Evolutionary conservation across 345 rosid species (phyloP).

Genomic region (Lepidium sativum): DNA sequence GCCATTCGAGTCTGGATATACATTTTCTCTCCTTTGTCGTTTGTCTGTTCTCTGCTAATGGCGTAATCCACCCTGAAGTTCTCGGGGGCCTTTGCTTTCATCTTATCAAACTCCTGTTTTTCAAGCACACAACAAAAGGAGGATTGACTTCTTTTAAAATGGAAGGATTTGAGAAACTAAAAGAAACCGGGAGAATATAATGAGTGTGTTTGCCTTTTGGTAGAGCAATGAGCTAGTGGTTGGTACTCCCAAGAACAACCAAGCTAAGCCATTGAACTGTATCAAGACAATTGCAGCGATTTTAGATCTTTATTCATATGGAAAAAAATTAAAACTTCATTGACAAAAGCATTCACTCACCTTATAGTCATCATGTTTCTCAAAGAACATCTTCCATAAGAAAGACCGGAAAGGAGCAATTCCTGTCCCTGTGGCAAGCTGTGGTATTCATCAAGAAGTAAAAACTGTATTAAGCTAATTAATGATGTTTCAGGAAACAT

Average conservation of each 20-base stretch:
- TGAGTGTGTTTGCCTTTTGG: constrained; percentile 43
- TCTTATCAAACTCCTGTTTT: constrained; percentile 51
- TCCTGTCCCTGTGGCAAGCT: constrained; percentile 89
- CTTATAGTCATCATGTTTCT: constrained; percentile 80
- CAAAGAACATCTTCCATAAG: constrained; percentile 94
- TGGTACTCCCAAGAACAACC: constrained; percentile 87
- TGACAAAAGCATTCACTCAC: constrained; percentile 12
- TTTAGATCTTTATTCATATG: neutral
- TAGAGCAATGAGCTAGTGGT: constrained; percentile 79
- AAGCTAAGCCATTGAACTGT: constrained; percentile 83
- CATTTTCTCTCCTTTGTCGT: constrained; percentile 31
- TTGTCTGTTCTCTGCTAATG: constrained; percentile 28
- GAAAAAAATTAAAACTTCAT: neutral
- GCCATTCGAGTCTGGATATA: constrained; percentile 31
- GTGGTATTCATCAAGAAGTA: constrained; percentile 13
- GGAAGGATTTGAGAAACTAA: neutral
- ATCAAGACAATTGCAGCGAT: neutral
- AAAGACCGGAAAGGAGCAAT: constrained; percentile 85
- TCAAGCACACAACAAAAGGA: neutral
- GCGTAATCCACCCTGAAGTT: constrained; percentile 40
- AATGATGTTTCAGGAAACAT: neutral
- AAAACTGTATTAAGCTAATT: neutral
- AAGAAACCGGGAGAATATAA: neutral
- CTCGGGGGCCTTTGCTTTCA: constrained; percentile 60
- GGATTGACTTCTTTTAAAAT: neutral